Evolutionary conservation across 441 rosid genomes (phyloP), one percentile per base, ranked within the genome.

Genomic region (Metrosideros polymorpha): DNA sequence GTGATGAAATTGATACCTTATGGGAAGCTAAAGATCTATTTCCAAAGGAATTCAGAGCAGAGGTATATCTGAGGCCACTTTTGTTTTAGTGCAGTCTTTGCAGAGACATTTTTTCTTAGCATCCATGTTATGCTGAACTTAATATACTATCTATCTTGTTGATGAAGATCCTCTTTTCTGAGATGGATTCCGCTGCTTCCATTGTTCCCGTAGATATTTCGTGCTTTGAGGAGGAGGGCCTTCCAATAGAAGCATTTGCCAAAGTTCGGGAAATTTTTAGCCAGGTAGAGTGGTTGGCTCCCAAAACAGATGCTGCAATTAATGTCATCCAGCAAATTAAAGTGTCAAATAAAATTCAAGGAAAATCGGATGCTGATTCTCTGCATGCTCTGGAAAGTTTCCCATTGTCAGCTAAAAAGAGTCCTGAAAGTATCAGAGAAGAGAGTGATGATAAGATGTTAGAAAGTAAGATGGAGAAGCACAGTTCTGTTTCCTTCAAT

Each of bases 111-210:
- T 39, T 71, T 71, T 24, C 79, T 71, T 35, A 71, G n/a, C 79
- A 59, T 59, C 79, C 47, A 71, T 39, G 79, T 39, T 90, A 91
- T 91, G 55, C 25, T 75, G 83, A 85, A 86, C 54, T 91, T 43
- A 87, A 85, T 87, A 87, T 87, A 90, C 87, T 82, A 42, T 66
- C 52, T 56, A 56, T 66, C 86, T 82, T 86, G 39, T 92, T 83
- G 86, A 51, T 93, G 90, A 90, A 97, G 99, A 92, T 97, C 93
- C 95, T 97, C 91, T 97, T 97, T 94, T 96, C 99, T 79, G 99
- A 97, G 87, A 92, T 94, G 96, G 98, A 96, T 91, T 92, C 96
- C 85, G 92, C 95, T 82, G 93, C 95, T 63, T 93, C 93, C 89
- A 86, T 96, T 91, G 91, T 88, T 85, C 83, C 93, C 79, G 89